These are phyloP conservation scores for Penicillium sp. DNA, from an alignment of 2,329 filamentous ascomycete species.

Conservation along the genomic window DNA sequence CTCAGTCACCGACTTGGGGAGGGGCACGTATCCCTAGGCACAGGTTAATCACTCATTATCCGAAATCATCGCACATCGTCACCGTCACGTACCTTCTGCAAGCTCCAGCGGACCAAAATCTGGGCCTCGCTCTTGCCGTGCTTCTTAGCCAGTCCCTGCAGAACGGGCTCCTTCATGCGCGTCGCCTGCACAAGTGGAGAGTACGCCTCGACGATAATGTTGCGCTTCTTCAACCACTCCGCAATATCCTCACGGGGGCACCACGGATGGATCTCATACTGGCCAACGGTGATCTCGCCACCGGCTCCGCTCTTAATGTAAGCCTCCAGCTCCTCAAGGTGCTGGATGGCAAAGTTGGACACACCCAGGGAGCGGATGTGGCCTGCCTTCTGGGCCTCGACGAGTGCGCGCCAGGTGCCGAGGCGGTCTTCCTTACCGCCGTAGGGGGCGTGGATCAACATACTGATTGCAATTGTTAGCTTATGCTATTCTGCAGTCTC, in stretches of 20 bases:
- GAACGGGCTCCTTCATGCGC: constrained; percentile 54
- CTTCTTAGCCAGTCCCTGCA: constrained; percentile 56
- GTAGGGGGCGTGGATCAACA: constrained; percentile 44
- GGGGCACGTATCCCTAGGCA: constrained; percentile 58
- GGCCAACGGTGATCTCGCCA: constrained; percentile 77
- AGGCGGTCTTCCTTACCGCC: constrained; percentile 40
- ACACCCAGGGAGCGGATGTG: constrained; percentile 45
- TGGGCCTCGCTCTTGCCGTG: constrained; percentile 60
- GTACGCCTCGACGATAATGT: constrained; percentile 62
- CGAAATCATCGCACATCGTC: background rate
- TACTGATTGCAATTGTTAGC: constrained; percentile 24
- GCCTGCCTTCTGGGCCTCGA: constrained; percentile 41
- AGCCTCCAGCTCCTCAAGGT: constrained; percentile 43
- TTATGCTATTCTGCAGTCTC: background rate
- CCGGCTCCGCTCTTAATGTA: constrained; percentile 46
- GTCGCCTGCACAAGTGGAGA: constrained; percentile 49
- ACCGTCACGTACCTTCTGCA: constrained; percentile 53
- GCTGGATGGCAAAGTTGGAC: constrained; percentile 43
- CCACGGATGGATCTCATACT: constrained; percentile 92
- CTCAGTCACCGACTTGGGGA: constrained; percentile 64
- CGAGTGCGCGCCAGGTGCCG: constrained; percentile 44
- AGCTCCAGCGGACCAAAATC: constrained; percentile 62
- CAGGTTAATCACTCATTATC: background rate
- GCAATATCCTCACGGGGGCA: constrained; percentile 76
- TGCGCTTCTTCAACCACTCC: constrained; percentile 69